These are phyloP conservation scores for Marvania coccoides DNA, from an alignment of 139 green algal species.

Conservation along the genomic window DNA sequence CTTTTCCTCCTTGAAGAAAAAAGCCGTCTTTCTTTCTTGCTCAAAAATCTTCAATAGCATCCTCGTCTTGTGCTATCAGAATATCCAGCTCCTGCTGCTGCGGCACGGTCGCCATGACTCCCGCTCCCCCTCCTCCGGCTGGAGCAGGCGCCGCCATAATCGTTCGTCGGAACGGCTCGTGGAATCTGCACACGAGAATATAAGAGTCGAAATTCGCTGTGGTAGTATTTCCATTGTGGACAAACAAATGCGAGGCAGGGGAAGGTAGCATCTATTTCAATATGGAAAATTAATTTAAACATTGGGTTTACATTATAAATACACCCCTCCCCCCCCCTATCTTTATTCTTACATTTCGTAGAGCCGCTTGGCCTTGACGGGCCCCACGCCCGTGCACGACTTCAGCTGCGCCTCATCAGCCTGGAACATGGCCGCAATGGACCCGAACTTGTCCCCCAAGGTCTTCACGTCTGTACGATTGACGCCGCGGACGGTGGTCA, in stretches of 20 bases:
- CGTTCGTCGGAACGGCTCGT: slow-evolving; percentile 13
- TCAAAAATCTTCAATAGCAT: not conserved
- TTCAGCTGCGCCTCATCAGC: slow-evolving; percentile 54
- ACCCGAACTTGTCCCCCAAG: slow-evolving; percentile 37
- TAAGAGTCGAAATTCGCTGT: not conserved
- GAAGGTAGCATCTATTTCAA: not conserved
- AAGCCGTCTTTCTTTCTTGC: not conserved
- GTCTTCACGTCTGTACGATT: slow-evolving; percentile 75
- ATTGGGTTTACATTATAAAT: not conserved
- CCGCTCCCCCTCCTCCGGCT: too few species aligned
- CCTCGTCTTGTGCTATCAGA: not conserved
- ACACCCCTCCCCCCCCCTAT: not conserved
- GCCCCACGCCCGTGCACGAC: slow-evolving; percentile 74
- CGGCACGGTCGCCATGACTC: not conserved
- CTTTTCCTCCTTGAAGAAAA: not conserved
- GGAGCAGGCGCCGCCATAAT: not conserved
- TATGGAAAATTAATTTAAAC: not conserved
- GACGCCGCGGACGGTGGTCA: slow-evolving; percentile 67
- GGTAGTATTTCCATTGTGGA: slow-evolving; percentile 30
- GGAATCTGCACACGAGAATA: slow-evolving; percentile 4
- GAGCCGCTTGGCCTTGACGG: slow-evolving; percentile 75
- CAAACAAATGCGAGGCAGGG: slow-evolving; percentile 21
- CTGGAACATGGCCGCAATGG: slow-evolving; percentile 24
- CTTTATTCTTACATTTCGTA: slow-evolving; percentile 28
- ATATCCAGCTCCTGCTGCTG: not conserved